Evolutionary conservation across 768 basidiomycete genomes (phyloP).

Genomic region (Podaxis carcinomalis): DNA sequence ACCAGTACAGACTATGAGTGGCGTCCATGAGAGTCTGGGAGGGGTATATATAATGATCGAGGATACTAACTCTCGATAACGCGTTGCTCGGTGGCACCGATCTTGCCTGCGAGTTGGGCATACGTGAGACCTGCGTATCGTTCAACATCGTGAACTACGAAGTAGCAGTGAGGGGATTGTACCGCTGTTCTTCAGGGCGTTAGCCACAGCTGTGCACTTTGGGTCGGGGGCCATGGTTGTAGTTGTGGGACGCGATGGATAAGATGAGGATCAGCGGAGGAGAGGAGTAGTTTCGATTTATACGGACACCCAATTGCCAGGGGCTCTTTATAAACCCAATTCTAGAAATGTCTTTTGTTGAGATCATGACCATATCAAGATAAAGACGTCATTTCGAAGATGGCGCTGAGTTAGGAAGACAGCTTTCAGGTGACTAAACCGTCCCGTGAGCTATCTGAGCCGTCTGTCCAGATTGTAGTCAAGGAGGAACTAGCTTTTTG

Average conservation of each 20-base stretch:
- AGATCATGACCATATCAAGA: neutral
- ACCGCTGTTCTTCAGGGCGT: constrained; percentile 50
- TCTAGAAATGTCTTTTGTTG: neutral
- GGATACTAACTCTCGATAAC: constrained; percentile 48
- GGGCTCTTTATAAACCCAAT: neutral
- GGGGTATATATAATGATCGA: neutral
- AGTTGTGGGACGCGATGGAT: constrained; percentile 4
- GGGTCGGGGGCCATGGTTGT: constrained; percentile 45
- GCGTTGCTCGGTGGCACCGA: constrained; percentile 39
- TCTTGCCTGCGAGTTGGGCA: constrained; percentile 39
- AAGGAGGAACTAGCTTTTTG: too few relatives aligned
- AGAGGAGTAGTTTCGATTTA: neutral
- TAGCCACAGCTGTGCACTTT: constrained; percentile 54
- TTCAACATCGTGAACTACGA: neutral
- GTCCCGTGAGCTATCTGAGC: neutral
- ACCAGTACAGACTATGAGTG: constrained; percentile 46
- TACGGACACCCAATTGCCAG: neutral
- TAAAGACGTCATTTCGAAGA: constrained; percentile 4
- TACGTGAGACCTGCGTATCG: constrained; percentile 42
- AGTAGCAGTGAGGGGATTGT: neutral
- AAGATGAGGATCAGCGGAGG: neutral
- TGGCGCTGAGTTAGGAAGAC: neutral
- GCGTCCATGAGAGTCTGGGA: neutral
- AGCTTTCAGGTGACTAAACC: neutral
- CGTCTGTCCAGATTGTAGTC: neutral